Evolutionary conservation across 225 moss, liverwort and hornwort genomes (phyloP).

Genomic region (Sphagnum contortum): DNA sequence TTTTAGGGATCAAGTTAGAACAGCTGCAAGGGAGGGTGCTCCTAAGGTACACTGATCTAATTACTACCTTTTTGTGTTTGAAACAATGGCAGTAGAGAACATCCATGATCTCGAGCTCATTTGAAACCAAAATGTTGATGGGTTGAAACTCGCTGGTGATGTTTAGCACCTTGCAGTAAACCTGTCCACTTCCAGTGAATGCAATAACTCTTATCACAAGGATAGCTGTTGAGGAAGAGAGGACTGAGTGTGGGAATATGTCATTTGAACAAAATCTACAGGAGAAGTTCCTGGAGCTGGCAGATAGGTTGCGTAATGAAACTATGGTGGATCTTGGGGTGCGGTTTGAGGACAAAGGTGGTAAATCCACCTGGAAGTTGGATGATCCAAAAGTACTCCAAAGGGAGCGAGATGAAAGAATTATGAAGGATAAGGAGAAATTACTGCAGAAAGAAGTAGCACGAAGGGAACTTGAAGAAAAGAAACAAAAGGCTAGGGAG

Average conservation of each 20-base stretch:
- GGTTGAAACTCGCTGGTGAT: not conserved
- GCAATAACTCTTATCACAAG: too few species aligned
- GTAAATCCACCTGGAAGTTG: constrained; percentile 61
- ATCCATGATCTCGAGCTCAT: too few species aligned
- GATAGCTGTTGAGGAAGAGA: too few species aligned
- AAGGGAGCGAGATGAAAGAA: constrained; percentile 68
- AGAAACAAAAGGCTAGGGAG: constrained; percentile 42
- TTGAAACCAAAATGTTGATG: constrained; percentile 4
- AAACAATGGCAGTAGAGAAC: too few species aligned
- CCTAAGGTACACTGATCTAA: constrained; percentile 26
- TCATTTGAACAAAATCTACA: constrained; percentile 1
- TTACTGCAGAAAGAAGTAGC: too few species aligned
- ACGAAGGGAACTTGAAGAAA: constrained; percentile 17
- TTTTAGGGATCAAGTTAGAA: constrained; percentile 67
- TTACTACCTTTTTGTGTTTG: too few species aligned
- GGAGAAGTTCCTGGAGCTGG: constrained; percentile 54
- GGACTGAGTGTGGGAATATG: too few species aligned
- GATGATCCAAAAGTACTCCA: constrained; percentile 49
- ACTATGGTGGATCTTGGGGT: constrained; percentile 73
- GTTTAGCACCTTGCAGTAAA: too few species aligned
- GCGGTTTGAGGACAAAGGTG: constrained; percentile 54
- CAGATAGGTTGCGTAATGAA: constrained; percentile 67
- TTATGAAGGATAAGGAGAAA: constrained; percentile 15
- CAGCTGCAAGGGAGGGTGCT: constrained; percentile 46
- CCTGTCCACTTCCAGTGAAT: too few species aligned